Conservation (phyloP, 2,329 filamentous ascomycete genomes). For the Pyrenochaeta sp. region DNA sequence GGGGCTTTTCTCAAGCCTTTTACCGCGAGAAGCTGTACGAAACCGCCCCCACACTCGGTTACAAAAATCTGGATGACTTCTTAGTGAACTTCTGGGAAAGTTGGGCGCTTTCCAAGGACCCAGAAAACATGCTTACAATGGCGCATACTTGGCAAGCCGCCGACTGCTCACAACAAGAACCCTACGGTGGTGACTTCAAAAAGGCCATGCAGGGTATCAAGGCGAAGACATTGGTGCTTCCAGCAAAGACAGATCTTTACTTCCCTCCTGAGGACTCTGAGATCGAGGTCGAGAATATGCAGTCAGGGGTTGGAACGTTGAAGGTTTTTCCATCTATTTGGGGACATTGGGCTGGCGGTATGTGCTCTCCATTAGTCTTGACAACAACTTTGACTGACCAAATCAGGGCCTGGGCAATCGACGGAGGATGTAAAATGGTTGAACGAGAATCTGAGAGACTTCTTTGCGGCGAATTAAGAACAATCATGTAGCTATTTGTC, state of each 20-base stretch:
- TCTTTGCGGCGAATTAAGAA: constrained; percentile 53
- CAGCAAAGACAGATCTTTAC: constrained; percentile 77
- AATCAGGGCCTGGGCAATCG: constrained; percentile 70
- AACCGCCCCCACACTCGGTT: constrained; percentile 62
- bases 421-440: constrained; percentile 76
- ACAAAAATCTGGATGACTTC: constrained; percentile 74
- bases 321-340: constrained; percentile 66
- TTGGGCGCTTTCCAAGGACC: constrained; percentile 77
- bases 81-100: constrained; percentile 78
- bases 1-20: constrained; percentile 81
- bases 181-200: constrained; percentile 71
- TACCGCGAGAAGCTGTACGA: constrained; percentile 76
- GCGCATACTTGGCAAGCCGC: constrained; percentile 79
- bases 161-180: constrained; percentile 72
- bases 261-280: constrained; percentile 83
- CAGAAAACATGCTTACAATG: constrained; percentile 78
- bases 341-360: constrained; percentile 65
- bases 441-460: constrained; percentile 65
- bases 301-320: constrained; percentile 63
- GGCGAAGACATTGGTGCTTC: constrained; percentile 74
- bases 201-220: constrained; percentile 71
- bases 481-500: constrained; percentile 4
- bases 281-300: constrained; percentile 73
- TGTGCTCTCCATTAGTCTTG: constrained; percentile 29
- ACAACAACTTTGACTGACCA: constrained; percentile 11